Evolutionary conservation across 1,284 basidiomycete species (phyloP), one percentile per base, ranked within the genome.

Genomic region (Tylopilus sp.): DNA sequence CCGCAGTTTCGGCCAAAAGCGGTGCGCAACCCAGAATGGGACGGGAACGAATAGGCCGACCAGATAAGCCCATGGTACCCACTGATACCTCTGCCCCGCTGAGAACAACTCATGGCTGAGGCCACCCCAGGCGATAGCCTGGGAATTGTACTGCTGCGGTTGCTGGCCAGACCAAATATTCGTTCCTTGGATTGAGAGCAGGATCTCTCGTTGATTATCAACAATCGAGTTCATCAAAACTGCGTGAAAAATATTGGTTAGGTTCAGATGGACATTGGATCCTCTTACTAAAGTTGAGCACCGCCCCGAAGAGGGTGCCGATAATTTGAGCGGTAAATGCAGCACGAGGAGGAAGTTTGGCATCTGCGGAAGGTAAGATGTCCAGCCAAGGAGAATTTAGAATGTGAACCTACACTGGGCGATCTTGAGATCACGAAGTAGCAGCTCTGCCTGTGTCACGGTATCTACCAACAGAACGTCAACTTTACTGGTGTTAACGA

Each of bases 41-140:
- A 78, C 56, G 7, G 83, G 83, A 2, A 79, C 76, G 24, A 76
- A 68, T 52, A 82, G 72, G 9, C 84, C 83, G 41, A 85, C 65
- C 37, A 84, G 57, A 49, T 84, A 74, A 6, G 76, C 74, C 71
- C 80, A 77, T 1, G 83, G 80, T 13, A 85, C 76, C 68, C 81
- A 78, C 53, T 83, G 76, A 62, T 84, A 85, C 33, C 78, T 74
- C n/a, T 79, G 74, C 28, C 75, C 72, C 15, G 70, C 68, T 6
- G 81, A 72, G 58, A 84, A 87, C 20, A 86, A 69, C 47, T 80
- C 63, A 52, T 82, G 78, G 14, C 81, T 79, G 7, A 87, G 74
- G 3, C 82, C 82, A 73, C 86, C 85, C 85, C 57, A 86, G 61
- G 83, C 79, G 29, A 88, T 74, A 4, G 86, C 84, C 47, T 81